Evolutionary conservation across 352 stramenopile species (phyloP).

Genomic region (Globisporangium parvum): DNA sequence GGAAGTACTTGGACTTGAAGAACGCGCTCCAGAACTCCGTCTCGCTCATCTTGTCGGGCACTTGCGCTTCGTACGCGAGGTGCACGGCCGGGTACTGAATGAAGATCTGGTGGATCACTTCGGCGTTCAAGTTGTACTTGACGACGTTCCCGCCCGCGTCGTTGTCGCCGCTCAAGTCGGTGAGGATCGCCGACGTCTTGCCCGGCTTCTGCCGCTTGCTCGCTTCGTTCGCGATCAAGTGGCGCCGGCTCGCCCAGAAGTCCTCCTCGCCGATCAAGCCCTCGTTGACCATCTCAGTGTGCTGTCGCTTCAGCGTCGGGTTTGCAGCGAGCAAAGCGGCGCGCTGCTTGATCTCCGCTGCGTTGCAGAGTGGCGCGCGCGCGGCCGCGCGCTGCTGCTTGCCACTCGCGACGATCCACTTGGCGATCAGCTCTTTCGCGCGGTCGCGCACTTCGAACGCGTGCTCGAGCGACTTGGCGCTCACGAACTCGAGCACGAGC

Average conservation of each 20-base stretch:
- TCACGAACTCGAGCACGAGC: slow-evolving; percentile 68
- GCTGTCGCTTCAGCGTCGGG: slow-evolving; percentile 74
- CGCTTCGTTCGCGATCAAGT: slow-evolving; percentile 78
- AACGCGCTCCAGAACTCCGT: slow-evolving; percentile 86
- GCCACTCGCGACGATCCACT: slow-evolving; percentile 37
- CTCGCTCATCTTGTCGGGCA: slow-evolving; percentile 87
- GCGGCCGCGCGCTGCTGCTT: slow-evolving; percentile 14
- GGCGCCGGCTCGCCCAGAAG: slow-evolving; percentile 78
- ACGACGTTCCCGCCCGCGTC: slow-evolving; percentile 67
- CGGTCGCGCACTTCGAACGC: slow-evolving; percentile 65
- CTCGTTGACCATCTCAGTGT: slow-evolving; percentile 86
- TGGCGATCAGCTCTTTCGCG: slow-evolving; percentile 64
- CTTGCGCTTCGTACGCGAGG: slow-evolving; percentile 76
- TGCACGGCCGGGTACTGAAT: slow-evolving; percentile 86
- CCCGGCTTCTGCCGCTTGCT: slow-evolving; percentile 82
- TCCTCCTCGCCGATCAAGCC: slow-evolving; percentile 82
- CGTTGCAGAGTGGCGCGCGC: slow-evolving; percentile 44
- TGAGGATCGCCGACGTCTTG: slow-evolving; percentile 82
- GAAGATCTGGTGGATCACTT: slow-evolving; percentile 89
- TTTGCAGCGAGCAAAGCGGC: slow-evolving; percentile 67
- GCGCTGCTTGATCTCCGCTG: slow-evolving; percentile 80
- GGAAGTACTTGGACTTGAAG: slow-evolving; percentile 89
- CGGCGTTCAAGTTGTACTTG: slow-evolving; percentile 88
- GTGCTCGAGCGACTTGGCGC: slow-evolving; percentile 41
- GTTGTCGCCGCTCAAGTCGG: slow-evolving; percentile 69